These are phyloP conservation scores for Apiospora aurea DNA, from an alignment of 2,329 filamentous ascomycete species.

Conservation along the genomic window DNA sequence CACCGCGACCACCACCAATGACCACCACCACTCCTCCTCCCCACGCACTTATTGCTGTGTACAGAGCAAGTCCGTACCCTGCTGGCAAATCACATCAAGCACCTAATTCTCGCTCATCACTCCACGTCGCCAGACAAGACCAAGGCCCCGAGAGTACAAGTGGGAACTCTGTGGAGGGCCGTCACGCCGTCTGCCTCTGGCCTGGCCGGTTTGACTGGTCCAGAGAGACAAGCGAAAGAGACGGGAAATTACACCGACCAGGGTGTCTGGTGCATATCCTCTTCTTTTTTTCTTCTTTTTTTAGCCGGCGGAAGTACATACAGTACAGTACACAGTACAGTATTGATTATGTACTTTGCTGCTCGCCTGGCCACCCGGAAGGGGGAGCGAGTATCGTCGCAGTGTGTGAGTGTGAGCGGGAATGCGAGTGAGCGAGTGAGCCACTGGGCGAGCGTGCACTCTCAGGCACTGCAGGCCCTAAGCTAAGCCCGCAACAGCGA, in stretches of 20 bases:
- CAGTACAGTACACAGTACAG: not conserved
- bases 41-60: conserved; percentile 12
- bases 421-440: too few species aligned
- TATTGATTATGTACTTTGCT: not conserved
- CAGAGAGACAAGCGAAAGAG: conserved; percentile 9
- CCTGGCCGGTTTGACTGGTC: conserved; percentile 13
- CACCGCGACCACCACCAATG: not conserved
- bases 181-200: conserved; percentile 17
- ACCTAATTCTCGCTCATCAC: conserved; percentile 2
- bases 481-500: not conserved
- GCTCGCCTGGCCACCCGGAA: not conserved
- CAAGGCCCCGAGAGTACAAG: conserved; percentile 18
- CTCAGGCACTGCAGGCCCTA: not conserved
- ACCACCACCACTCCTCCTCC: not conserved
- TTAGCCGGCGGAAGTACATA: not conserved
- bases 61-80: conserved; percentile 12
- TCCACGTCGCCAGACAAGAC: conserved; percentile 16
- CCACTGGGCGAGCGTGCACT: not conserved
- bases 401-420: too few species aligned
- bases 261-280: not conserved
- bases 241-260: conserved; percentile 22
- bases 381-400: not conserved
- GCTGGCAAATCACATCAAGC: conserved; percentile 12
- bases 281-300: not conserved
- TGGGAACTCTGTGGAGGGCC: conserved; percentile 22